Percentiles rank a stretch among this genome's conserved stretches.
Conservation (phyloP, 345 rosid species). For the Laguncularia racemosa region DNA sequence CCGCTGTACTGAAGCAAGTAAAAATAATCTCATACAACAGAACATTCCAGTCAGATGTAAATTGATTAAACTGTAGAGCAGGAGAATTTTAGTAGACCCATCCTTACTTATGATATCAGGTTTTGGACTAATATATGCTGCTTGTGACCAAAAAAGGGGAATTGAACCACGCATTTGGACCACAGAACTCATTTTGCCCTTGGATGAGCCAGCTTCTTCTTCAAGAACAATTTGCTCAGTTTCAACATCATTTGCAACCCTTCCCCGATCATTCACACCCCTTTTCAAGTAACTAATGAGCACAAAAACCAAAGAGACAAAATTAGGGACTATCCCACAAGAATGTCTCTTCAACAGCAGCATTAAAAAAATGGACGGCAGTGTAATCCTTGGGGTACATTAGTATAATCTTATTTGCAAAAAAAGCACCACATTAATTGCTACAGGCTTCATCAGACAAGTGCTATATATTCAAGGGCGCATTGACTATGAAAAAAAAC, state of each 20-base stretch:
- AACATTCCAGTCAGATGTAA: neutral
- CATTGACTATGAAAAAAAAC: too few relatives aligned
- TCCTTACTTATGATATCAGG: constrained; percentile 92
- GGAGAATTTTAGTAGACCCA: constrained; percentile 9
- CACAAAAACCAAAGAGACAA: constrained; percentile 7
- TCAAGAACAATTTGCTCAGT: constrained; percentile 95
- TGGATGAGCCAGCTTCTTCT: constrained; percentile 88
- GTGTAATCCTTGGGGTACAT: too few relatives aligned
- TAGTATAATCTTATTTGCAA: too few relatives aligned
- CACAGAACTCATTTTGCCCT: constrained; percentile 94
- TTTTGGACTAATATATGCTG: constrained; percentile 94
- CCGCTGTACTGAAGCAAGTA: constrained; percentile 67
- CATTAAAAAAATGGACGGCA: too few relatives aligned
- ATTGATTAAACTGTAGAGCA: constrained; percentile 3
- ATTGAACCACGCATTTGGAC: constrained; percentile 99
- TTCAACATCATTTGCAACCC: constrained; percentile 99
- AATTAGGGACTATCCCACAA: neutral
- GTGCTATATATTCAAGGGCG: too few relatives aligned
- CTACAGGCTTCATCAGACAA: too few relatives aligned
- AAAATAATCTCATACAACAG: constrained; percentile 8
- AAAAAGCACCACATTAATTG: too few relatives aligned
- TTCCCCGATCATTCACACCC: constrained; percentile 96
- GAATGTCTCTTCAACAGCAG: neutral
- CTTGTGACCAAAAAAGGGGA: constrained; percentile 99
- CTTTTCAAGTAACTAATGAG: constrained; percentile 82